Evolutionary conservation across 2,329 filamentous ascomycete species (phyloP).

Genomic region (Aspergillus sp.): DNA sequence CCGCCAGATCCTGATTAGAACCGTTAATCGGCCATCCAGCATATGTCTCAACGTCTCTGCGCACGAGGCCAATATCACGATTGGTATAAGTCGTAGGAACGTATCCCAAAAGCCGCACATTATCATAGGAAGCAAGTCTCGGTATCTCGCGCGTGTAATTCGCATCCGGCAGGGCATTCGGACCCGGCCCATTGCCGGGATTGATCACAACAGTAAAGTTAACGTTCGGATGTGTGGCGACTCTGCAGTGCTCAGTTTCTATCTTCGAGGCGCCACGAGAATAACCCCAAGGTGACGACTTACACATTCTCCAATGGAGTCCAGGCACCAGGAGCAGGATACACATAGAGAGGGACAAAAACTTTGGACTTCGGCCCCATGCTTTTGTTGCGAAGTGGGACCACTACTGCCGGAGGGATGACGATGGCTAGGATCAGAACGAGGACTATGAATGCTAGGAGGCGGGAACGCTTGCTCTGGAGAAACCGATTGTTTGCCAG

Average conservation of each 20-base stretch:
- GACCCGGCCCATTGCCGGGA: conserved; percentile 43
- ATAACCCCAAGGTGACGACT: conserved; percentile 13
- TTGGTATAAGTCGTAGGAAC: conserved; percentile 45
- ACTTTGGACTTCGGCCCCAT: conserved; percentile 36
- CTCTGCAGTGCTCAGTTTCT: conserved; percentile 26
- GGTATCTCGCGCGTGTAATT: conserved; percentile 40
- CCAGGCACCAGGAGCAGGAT: conserved; percentile 43
- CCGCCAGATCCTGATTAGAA: conserved; percentile 30
- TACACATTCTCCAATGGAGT: conserved; percentile 41
- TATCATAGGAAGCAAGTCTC: conserved; percentile 36
- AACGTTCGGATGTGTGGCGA: conserved; percentile 32
- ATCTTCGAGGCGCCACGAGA: conserved; percentile 8
- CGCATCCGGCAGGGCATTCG: conserved; percentile 34
- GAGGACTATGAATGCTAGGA: conserved; percentile 19
- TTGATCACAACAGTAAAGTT: conserved; percentile 49
- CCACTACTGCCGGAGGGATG: conserved; percentile 28
- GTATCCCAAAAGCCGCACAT: conserved; percentile 46
- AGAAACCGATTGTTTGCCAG: conserved; percentile 27
- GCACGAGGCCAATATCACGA: conserved; percentile 35
- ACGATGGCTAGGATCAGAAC: conserved; percentile 26
- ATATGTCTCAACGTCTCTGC: conserved; percentile 41
- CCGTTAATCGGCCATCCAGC: conserved; percentile 37
- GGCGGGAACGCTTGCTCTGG: conserved; percentile 23
- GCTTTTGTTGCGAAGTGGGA: conserved; percentile 27
- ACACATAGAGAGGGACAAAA: conserved; percentile 45